phyloP scores from a whole-genome alignment of 345 rosid species.

The Chamaenerion angustifolium region DNA sequence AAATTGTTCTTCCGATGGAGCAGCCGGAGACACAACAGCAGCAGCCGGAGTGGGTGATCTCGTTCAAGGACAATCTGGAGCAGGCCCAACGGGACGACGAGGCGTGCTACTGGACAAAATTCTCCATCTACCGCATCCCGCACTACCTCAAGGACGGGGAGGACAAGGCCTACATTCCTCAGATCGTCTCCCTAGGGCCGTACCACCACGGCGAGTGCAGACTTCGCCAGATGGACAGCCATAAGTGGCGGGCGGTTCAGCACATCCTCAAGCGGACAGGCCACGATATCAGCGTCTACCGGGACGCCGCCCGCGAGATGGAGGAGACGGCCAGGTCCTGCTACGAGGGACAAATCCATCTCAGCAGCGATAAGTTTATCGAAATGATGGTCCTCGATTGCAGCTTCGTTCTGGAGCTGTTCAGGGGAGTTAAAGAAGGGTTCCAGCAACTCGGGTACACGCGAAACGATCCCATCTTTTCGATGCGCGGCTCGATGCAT shows the following conservation, averaged over 20 bases:
- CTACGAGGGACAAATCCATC: slow-evolving; percentile 42
- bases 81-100: slow-evolving; percentile 53
- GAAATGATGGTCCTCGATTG: slow-evolving; percentile 89
- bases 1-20: slow-evolving; percentile 35
- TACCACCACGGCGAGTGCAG: slow-evolving; percentile 65
- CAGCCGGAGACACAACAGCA: slow-evolving; percentile 29
- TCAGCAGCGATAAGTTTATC: slow-evolving; percentile 55
- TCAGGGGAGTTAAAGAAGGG: slow-evolving; percentile 62
- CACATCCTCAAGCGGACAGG: slow-evolving; percentile 44
- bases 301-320: slow-evolving; percentile 46
- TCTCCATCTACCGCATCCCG: slow-evolving; percentile 42
- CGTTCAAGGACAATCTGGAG: slow-evolving; percentile 46
- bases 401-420: slow-evolving; percentile 68
- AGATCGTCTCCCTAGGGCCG: slow-evolving; percentile 67
- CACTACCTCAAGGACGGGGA: slow-evolving; percentile 55
- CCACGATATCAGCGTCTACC: slow-evolving; percentile 38
- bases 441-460: slow-evolving; percentile 54
- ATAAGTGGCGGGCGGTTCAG: slow-evolving; percentile 72
- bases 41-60: slow-evolving; percentile 51
- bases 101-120: slow-evolving; percentile 43
- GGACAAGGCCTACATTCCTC: slow-evolving; percentile 66
- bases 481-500: slow-evolving; percentile 87
- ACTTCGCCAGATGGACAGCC: slow-evolving; percentile 59
- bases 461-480: slow-evolving; percentile 65
- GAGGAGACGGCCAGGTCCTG: slow-evolving; percentile 61